phyloP scores from a whole-genome alignment of 345 rosid species.

The Pistacia integerrima region DNA sequence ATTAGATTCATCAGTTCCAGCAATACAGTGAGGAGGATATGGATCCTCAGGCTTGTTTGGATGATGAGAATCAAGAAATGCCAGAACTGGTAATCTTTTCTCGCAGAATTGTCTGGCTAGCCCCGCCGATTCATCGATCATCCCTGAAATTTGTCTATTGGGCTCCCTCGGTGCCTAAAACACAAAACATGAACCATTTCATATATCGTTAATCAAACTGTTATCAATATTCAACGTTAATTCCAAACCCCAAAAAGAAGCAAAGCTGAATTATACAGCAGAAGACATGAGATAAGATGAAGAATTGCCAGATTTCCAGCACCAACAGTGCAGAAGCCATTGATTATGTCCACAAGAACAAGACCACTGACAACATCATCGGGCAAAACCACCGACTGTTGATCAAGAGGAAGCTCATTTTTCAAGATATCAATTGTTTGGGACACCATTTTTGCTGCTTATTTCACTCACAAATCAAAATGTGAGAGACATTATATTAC shows the following conservation, averaged over 20 bases:
- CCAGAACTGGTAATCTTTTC: conserved; percentile 38
- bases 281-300: no score
- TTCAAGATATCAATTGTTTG: conserved; percentile 32
- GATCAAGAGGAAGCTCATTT: conserved; percentile 45
- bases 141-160: conserved; percentile 32
- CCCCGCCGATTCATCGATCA: conserved; percentile 33
- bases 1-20: conserved; percentile 42
- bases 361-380: conserved; percentile 44
- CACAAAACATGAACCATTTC: neutral
- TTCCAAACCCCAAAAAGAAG: no score
- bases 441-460: conserved; percentile 30
- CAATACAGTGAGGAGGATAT: conserved; percentile 44
- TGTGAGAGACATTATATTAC: no score
- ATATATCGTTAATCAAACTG: neutral
- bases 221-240: no score
- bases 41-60: conserved; percentile 46
- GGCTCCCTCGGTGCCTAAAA: conserved; percentile 39
- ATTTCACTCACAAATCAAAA: neutral
- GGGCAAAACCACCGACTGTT: conserved; percentile 27
- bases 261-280: no score
- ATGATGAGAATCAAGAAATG: conserved; percentile 42
- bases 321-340: conserved; percentile 64
- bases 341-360: conserved; percentile 51
- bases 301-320: conserved; percentile 50
- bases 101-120: conserved; percentile 38